These are phyloP conservation scores for Aphanocladium album DNA, from an alignment of 2,329 filamentous ascomycete genomes.

Conservation along the genomic window DNA sequence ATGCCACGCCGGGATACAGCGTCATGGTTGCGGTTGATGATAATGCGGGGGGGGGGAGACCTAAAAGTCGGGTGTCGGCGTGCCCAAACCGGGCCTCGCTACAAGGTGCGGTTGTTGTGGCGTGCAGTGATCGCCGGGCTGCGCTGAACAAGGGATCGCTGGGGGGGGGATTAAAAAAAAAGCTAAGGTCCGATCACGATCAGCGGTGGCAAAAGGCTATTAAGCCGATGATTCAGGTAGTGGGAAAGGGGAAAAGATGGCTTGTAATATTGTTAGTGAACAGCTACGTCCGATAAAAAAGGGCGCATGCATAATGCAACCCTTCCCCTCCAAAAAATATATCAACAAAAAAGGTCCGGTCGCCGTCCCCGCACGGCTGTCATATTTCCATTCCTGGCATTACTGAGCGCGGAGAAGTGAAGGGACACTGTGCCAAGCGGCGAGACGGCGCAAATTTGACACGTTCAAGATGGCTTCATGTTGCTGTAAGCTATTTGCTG, in stretches of 20 bases:
- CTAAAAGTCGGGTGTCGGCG: neutral
- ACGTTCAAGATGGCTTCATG: neutral
- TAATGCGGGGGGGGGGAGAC: neutral
- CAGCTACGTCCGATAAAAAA: neutral
- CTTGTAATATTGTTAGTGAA: neutral
- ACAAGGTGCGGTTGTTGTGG: neutral
- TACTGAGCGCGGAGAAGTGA: neutral
- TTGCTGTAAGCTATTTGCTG: neutral
- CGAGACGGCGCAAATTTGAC: no score
- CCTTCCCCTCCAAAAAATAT: neutral
- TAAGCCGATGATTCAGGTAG: no score
- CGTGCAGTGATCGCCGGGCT: neutral
- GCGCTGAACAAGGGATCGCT: no score
- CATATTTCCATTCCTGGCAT: neutral
- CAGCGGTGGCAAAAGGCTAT: no score
- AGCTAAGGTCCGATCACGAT: no score
- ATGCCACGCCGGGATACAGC: slow-evolving; percentile 27
- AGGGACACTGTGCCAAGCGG: no score
- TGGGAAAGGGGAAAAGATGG: no score
- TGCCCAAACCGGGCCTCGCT: neutral
- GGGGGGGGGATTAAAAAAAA: no score
- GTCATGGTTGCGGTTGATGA: slow-evolving; percentile 11
- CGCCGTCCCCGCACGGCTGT: neutral
- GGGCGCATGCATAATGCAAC: neutral
- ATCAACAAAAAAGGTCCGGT: neutral